Percentiles rank a stretch among this genome's conserved stretches.
Conservation (phyloP, 1,284 basidiomycete genomes). For the Trichosporon inkin region DNA sequence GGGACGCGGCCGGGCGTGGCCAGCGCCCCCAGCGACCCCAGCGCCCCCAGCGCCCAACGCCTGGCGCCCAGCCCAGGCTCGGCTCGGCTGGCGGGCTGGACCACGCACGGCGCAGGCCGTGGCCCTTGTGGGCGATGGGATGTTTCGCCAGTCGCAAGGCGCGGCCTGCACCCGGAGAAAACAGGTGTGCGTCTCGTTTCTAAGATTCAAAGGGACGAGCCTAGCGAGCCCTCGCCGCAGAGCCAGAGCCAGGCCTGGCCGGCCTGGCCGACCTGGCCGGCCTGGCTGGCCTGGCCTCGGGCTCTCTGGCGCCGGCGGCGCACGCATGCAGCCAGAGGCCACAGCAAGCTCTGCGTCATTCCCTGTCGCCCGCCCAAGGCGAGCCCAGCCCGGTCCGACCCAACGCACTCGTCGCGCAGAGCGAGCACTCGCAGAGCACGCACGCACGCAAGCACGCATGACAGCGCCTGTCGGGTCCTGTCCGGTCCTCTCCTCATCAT, state of each 20-base stretch:
- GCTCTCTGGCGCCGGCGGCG: not conserved
- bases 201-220: conserved; percentile 4
- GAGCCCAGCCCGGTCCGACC: too few relatives aligned
- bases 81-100: too few relatives aligned
- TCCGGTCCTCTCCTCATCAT: not conserved
- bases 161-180: too few relatives aligned
- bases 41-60: too few relatives aligned
- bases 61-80: too few relatives aligned
- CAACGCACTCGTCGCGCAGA: too few relatives aligned
- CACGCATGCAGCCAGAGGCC: not conserved
- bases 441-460: not conserved
- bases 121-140: too few relatives aligned
- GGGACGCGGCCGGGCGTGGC: too few relatives aligned
- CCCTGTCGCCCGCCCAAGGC: not conserved
- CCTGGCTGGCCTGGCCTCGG: too few relatives aligned
- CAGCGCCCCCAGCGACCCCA: too few relatives aligned
- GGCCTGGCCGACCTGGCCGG: not conserved
- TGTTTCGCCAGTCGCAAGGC: conserved; percentile 1
- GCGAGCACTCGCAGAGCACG: too few relatives aligned
- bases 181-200: not conserved
- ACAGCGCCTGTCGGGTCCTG: not conserved
- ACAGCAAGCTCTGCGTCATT: not conserved
- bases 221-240: not conserved
- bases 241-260: not conserved
- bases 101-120: too few relatives aligned